Base-by-base conservation (phyloP, 2,329 filamentous ascomycete genomes). In the Trichoderma sp. region DNA sequence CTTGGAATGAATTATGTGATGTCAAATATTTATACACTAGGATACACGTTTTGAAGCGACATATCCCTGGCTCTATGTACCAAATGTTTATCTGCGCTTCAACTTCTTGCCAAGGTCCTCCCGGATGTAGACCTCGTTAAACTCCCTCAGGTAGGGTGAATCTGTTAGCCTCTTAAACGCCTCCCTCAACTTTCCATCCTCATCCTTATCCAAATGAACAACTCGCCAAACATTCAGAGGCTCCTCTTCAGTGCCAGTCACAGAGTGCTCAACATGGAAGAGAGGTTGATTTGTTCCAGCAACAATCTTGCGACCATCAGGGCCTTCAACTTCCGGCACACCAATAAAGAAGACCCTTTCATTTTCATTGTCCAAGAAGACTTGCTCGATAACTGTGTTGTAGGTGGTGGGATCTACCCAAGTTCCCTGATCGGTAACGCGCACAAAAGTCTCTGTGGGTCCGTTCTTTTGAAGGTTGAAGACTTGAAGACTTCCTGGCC, bases 361-460 rank as follows among this genome's bases (percentile, higher is more conserved):
- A 18, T 58, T 58, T 2, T 73, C 67, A 34, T 73, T 47, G 30
- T 75, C 74, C 34, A 75, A 43, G 11, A 73, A 68, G 15, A 75
- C 74, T 53, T 70, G 66, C 70, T 75, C 73, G 30, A 75, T 74
- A 7, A 75, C 73, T 4, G 56, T 75, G 30, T 39, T 61, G 60
- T 67, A 75, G 1, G 63, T 61, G 12, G 28, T 56, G 7, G 57
- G 58, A 62, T 73, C 89, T 75, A 84, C 88, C 67, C 92, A 80
- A 76, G 87, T 90, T 73, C 85, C 82, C 76, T 90, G 88, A 53
- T 92, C 90, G 47, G 83, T 83, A 62, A 92, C 89, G 1, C 89
- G 89, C 1, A 70, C 68, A 70, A 75, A 75, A 11, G 66, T 74
- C 62, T 75, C 74, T 36, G 56, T 39, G 24, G 69, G 63, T 8